A percentile compares a stretch with the other conserved stretches of the same genome.
phyloP scores from a whole-genome alignment of 164 flowering plant species.

The Tetrastigma voinierianum region DNA sequence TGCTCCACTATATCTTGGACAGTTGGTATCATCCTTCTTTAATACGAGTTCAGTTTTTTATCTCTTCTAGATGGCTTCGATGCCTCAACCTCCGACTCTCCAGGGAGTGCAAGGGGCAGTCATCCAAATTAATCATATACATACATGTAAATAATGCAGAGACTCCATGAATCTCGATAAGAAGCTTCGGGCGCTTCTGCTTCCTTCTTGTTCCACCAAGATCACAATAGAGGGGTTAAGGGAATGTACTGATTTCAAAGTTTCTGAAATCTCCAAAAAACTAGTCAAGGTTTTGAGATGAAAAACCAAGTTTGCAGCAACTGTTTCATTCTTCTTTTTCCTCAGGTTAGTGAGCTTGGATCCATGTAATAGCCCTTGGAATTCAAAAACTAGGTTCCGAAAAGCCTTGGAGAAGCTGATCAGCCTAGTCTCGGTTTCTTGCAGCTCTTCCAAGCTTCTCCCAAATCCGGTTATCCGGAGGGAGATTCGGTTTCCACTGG shows the following conservation, averaged over 20 bases:
- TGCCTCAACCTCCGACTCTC: conserved; percentile 61
- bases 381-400: conserved; percentile 46
- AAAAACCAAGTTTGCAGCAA: conserved; percentile 58
- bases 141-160: conserved; percentile 72
- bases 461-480: conserved; percentile 59
- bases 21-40: conserved; percentile 25
- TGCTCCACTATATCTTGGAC: conserved; percentile 41
- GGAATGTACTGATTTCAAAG: conserved; percentile 34
- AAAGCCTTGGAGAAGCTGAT: conserved; percentile 56
- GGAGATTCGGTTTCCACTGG: conserved; percentile 23
- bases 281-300: conserved; percentile 38
- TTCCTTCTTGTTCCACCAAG: conserved; percentile 65
- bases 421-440: conserved; percentile 57
- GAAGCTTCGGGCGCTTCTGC: conserved; percentile 44
- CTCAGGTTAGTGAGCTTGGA: conserved; percentile 25
- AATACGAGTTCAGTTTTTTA: conserved; percentile 49
- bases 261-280: conserved; percentile 39
- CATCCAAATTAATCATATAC: conserved; percentile 74
- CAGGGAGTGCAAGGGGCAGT: conserved; percentile 56
- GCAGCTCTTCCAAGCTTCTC: conserved; percentile 45
- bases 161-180: conserved; percentile 71
- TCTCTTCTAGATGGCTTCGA: conserved; percentile 71
- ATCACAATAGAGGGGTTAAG: conserved; percentile 51
- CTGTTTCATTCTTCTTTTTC: conserved; percentile 53
- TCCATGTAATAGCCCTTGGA: conserved; percentile 51